Conservation (phyloP, 73 alveolate species). For the Effrenium voratum region DNA sequence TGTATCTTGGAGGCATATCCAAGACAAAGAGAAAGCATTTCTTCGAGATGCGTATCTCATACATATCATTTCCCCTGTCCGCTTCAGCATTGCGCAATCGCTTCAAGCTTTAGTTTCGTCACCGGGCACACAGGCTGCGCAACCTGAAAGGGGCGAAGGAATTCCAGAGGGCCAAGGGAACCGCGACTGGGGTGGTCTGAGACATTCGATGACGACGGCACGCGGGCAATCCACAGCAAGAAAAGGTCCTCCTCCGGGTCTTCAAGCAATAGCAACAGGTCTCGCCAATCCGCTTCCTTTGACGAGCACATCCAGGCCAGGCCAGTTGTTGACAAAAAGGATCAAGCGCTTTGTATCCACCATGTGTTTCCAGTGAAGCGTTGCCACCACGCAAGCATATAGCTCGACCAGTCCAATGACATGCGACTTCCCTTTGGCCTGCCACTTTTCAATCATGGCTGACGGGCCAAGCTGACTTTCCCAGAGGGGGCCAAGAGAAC, state of each 20-base stretch:
- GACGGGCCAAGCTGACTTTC: too few relatives aligned
- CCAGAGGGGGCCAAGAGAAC: too few relatives aligned
- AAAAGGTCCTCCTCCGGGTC: neutral
- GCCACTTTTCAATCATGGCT: too few relatives aligned
- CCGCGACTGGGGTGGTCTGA: neutral
- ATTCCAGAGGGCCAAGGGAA: neutral
- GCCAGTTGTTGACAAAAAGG: neutral
- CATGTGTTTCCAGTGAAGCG: neutral
- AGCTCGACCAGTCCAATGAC: conserved; percentile 13
- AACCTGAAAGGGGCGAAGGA: neutral
- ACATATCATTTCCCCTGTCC: too few relatives aligned
- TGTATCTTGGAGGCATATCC: too few relatives aligned
- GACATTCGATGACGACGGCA: neutral
- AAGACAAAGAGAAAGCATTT: too few relatives aligned
- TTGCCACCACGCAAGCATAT: neutral
- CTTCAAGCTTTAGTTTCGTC: neutral
- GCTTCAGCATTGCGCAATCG: neutral
- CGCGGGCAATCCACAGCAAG: conserved; percentile 17
- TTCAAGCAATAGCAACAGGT: neutral
- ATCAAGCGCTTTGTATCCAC: neutral
- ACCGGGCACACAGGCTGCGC: neutral
- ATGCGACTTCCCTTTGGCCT: too few relatives aligned
- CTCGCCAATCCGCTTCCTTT: neutral
- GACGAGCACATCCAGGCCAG: neutral
- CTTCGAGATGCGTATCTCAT: too few relatives aligned